Base-by-base conservation (phyloP, 192 early-diverging fungal genomes). In the Coemansia sp. region DNA sequence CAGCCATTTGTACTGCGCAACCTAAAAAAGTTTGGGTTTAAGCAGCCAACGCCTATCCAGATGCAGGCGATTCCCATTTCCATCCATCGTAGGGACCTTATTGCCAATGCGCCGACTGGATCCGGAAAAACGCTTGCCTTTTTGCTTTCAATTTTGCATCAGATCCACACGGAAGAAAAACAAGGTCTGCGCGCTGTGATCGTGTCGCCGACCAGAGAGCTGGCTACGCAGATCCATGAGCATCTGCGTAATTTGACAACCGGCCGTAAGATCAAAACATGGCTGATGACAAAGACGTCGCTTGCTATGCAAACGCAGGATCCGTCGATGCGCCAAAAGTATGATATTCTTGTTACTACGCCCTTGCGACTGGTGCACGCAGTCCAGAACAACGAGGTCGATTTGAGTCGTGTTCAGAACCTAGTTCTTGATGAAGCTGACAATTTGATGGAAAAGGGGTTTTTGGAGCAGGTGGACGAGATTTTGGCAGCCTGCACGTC, bases 41-140 rank as follows among this genome's bases (percentile, higher is more conserved):
- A 80, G 40, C 81, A 84, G 18, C 95, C 94, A 6, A 96, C 95
- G 11, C 87, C 94, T 0, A 93, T 97, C 75, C 95, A 97, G 72
- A 95, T 97, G 94, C 95, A 97, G 72, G 85, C 93, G 0, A 86
- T 94, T 20, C 93, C 95, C 7, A 85, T 96, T 6, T 85, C 94
- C 32, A 72, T 97, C n/a, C 90, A 95, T 48, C 86, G 87, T n/a
- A 88, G 94, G 14, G 97, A 99, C 73, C 34, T 99, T 3, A 95
- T 99, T 85, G 93, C 94, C 2, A 92, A 92, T 77, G 94, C 97
- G 8, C 97, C 95, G 34, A 99, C 97, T 20, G 96, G 97, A 60
- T 96, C 95, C 5, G 97, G 97, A 71, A 99, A 99, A 80, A 99
- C 97, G 1, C 73, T 97, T 71, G 96, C 97, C 0, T 99, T 91